A percentile compares a stretch with the other conserved stretches of the same genome.
Evolutionary conservation across 2,329 filamentous ascomycete species (phyloP).

Genomic region (Stagonosporopsis cucurbitacearum): DNA sequence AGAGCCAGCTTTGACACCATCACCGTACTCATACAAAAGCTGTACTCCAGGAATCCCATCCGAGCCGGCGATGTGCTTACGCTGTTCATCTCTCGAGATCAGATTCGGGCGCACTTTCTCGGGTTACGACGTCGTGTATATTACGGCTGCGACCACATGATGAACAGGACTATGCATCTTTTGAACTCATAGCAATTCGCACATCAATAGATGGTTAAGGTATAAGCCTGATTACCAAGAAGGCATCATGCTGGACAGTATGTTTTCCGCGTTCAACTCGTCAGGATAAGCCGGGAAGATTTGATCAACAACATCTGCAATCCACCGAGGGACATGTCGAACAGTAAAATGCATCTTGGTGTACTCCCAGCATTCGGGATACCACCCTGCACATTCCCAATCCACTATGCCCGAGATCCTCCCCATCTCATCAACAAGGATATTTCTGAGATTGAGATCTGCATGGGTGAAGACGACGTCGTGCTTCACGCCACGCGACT

Average conservation of each 20-base stretch:
- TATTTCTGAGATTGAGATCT: slow-evolving; percentile 31
- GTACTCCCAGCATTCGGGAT: slow-evolving; percentile 35
- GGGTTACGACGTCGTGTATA: too few relatives aligned
- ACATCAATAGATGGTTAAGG: not conserved
- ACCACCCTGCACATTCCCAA: slow-evolving; percentile 35
- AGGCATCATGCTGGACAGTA: slow-evolving; percentile 22
- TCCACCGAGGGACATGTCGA: slow-evolving; percentile 22
- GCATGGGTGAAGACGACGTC: too few relatives aligned
- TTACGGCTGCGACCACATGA: too few relatives aligned
- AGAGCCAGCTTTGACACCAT: too few relatives aligned
- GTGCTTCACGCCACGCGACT: too few relatives aligned
- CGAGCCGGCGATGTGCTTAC: too few relatives aligned
- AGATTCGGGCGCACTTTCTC: too few relatives aligned
- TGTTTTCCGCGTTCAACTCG: slow-evolving; percentile 25
- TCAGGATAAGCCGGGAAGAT: slow-evolving; percentile 23
- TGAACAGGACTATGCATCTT: not conserved
- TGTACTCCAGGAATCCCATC: too few relatives aligned
- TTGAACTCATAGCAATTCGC: not conserved
- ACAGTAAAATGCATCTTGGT: slow-evolving; percentile 24
- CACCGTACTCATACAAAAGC: too few relatives aligned
- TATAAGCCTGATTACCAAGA: slow-evolving; percentile 17
- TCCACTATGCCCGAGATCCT: slow-evolving; percentile 32
- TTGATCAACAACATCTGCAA: slow-evolving; percentile 28
- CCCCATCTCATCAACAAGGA: slow-evolving; percentile 25
- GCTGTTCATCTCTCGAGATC: too few relatives aligned